A percentile compares a stretch with the other conserved stretches of the same genome.
Conservation (phyloP, 1,284 basidiomycete species). For the Ustilago nuda region DNA sequence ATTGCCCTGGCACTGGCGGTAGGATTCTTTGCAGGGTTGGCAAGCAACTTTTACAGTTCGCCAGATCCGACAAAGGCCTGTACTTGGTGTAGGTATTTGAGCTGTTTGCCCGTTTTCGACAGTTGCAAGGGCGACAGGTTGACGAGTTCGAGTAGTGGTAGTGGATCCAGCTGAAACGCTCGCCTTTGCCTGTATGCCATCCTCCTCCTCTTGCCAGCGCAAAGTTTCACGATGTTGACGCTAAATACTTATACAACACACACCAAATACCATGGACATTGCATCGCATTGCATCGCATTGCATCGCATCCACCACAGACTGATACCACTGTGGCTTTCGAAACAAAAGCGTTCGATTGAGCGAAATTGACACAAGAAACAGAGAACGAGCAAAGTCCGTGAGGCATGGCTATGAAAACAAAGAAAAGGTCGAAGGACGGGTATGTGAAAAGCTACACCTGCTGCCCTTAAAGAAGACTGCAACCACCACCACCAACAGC, state of each 20-base stretch:
- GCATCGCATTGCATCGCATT: too few relatives aligned
- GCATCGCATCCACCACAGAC: neutral
- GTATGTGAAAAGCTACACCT: neutral
- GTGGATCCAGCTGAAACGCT: neutral
- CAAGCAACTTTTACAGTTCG: conserved; percentile 87
- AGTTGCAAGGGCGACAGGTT: conserved; percentile 61
- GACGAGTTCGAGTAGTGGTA: conserved; percentile 8
- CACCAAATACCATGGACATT: conserved; percentile 3
- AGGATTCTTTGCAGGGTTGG: conserved; percentile 83
- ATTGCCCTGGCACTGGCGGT: conserved; percentile 80
- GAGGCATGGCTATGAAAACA: neutral
- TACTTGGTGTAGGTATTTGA: conserved; percentile 78
- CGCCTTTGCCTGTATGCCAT: neutral
- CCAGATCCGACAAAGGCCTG: conserved; percentile 77
- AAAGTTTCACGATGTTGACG: neutral
- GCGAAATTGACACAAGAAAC: neutral
- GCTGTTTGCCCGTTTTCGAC: conserved; percentile 58
- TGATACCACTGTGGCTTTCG: neutral
- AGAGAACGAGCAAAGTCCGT: neutral
- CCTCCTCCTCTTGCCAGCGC: neutral
- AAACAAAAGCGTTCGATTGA: neutral
- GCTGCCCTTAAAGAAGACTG: neutral
- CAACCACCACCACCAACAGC: neutral
- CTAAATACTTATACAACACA: neutral
- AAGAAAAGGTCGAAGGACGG: neutral